These are phyloP conservation scores for Cucurbita argyrosperma DNA, from an alignment of 306 rosid species.

Conservation along the genomic window DNA sequence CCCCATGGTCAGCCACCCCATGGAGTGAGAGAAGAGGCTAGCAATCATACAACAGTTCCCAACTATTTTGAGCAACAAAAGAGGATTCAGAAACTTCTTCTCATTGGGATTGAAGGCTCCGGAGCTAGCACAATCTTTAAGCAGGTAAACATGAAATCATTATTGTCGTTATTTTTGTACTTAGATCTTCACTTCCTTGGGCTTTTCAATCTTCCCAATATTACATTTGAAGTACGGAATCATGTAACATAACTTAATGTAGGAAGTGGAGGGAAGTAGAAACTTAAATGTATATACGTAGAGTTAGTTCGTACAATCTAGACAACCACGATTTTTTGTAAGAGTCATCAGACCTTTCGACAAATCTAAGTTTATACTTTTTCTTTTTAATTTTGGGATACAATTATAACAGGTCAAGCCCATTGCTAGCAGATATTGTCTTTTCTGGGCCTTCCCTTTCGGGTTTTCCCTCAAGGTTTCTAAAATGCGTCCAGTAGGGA, in stretches of 20 bases:
- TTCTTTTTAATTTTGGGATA: background rate
- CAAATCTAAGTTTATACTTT: background rate
- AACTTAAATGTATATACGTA: background rate
- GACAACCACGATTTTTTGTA: no score
- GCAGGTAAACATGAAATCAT: slow-evolving; percentile 37
- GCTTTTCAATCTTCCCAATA: background rate
- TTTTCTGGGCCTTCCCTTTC: no score
- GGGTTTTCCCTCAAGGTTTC: no score
- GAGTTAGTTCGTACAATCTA: background rate
- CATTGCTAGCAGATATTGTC: no score
- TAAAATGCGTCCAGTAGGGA: no score
- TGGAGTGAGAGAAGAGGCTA: slow-evolving; percentile 64
- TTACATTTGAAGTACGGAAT: background rate
- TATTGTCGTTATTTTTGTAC: background rate
- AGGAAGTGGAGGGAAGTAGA: background rate
- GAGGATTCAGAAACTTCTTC: slow-evolving; percentile 76
- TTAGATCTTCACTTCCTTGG: background rate
- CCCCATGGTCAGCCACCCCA: slow-evolving; percentile 66
- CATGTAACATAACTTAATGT: background rate
- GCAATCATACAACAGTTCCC: slow-evolving; percentile 67
- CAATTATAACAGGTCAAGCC: background rate
- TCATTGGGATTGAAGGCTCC: slow-evolving; percentile 83
- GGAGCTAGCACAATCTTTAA: slow-evolving; percentile 97
- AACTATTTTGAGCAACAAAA: slow-evolving; percentile 81
- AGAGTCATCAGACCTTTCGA: background rate